Base-by-base conservation (phyloP, 2,329 filamentous ascomycete species). In the Verticillium albo-atrum region DNA sequence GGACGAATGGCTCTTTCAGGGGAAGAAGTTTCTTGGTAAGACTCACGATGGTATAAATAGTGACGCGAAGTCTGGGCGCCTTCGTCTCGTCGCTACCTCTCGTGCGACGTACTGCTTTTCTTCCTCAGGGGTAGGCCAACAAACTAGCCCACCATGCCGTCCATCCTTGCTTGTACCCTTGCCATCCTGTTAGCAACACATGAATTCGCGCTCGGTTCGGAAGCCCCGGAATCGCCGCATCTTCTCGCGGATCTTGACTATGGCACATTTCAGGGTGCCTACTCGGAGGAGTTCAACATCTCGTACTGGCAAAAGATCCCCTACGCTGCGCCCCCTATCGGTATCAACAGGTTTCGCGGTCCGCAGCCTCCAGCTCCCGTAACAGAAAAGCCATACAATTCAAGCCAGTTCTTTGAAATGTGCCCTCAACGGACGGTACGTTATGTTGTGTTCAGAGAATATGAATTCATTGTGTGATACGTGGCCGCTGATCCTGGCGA, bases 281-380 rank as follows among this genome's bases (percentile, higher is more conserved):
- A 82, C 64, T 78, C 78, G 20, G 62, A 71, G 7, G 65, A 68
- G 3, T 85, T 85, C 66, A 84, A 86, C 65, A 78, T 86, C 52
- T 81, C 78, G 26, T 84, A 85, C 70, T 87, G 79, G 71, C 80
- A 79, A 61, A 85, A 82, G 65, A 85, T 88, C 55, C 85, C 85
- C 15, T 88, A 82, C 65, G 84, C 81, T 5, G 81, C 83, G 12
- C 82, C 85, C 2, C 84, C 85, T 14, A 72, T 77, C 12, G 83
- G 83, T 2, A 67, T 76, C 54, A 86, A 87, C 65, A 79, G 85
- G 4, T 88, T 88, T 66, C 79, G 84, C 56, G 82, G 78, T 0
- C 85, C 85, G 2, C 85, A 88, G 63, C 83, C 83, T 7, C 83
- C 83, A 1, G 26, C 71, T 0, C 70, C 69, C 1, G 74, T 85